Percentiles rank a stretch among this genome's conserved stretches.
Evolutionary conservation across 768 basidiomycete genomes (phyloP).

Genomic region (Mycena rebaudengoi): DNA sequence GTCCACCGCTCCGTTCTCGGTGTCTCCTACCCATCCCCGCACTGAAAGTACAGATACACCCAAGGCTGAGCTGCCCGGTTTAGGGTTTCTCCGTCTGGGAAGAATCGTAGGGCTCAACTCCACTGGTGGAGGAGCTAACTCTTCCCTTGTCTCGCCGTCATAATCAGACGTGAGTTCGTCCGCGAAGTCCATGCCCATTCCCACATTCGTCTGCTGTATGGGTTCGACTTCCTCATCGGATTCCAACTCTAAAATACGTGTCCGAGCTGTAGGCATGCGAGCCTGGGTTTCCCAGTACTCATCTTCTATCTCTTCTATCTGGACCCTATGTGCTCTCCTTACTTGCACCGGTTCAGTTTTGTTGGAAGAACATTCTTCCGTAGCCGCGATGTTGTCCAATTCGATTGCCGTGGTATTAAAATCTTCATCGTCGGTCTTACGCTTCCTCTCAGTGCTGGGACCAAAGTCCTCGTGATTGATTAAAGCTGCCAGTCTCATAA

Average conservation of each 20-base stretch:
- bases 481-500: not conserved
- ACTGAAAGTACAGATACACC: not conserved
- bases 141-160: not conserved
- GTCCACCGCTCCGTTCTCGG: not conserved
- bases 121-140: not conserved
- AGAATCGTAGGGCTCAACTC: not conserved
- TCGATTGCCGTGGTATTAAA: not conserved
- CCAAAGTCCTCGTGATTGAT: not conserved
- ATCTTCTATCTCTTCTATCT: conserved; percentile 6
- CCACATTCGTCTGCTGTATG: no score
- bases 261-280: not conserved
- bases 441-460: not conserved
- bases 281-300: not conserved
- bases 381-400: not conserved
- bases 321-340: not conserved
- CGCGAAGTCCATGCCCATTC: not conserved
- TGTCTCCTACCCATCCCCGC: not conserved
- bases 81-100: not conserved
- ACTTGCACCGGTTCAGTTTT: not conserved
- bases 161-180: not conserved
- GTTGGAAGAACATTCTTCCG: not conserved
- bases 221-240: not conserved
- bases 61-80: not conserved
- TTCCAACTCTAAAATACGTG: no score
- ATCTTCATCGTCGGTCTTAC: not conserved